Evolutionary conservation across 2,329 filamentous ascomycete genomes (phyloP), one percentile per base, ranked within the genome.

Genomic region (Zelopaecilomyces penicillatus): DNA sequence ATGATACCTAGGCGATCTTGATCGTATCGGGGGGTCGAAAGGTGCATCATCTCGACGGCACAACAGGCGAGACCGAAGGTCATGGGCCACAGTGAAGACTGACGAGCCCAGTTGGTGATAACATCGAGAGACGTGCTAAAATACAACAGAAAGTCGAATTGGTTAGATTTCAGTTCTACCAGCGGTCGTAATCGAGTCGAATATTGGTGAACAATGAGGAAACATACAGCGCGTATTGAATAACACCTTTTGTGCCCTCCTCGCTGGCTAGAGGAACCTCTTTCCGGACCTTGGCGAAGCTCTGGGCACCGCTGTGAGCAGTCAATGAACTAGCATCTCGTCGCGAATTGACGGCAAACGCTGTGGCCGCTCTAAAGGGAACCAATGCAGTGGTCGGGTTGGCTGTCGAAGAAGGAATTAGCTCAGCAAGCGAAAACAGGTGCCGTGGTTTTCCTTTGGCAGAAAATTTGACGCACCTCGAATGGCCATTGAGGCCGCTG

Each of bases 41-140:
- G 74, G 64, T 90, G 85, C 87, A 94, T 94, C 87, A 94, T 94
- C 65, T 94, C 87, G 61, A 94, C 70, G 65, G 85, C 87, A 66
- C 87, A 94, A 76, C 87, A 94, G 59, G 87, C 87, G 40, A 93
- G 83, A 42, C 83, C 87, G 63, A 94, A 94, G 41, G 85, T 89
- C 76, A 94, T 83, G 54, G 87, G 87, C 87, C 87, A 94, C 42
- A 93, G 73, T 11, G 87, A 94, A 44, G 82, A 80, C 68, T 93
- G 85, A 41, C 87, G 82, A 33, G 80, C 83, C 87, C 87, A 94
- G 71, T 90, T 91, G 66, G 84, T 71, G 51, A 93, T 75, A 59
- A 83, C 75, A 63, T 94, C 87, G 59, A 89, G 75, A 5, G 85
- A 84, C 44, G 86, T 87, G 51, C 84, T 89, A 55, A 37, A 38